Percentiles rank a stretch among this genome's conserved stretches.
Evolutionary conservation across 2,329 filamentous ascomycete genomes (phyloP).

Genomic region (Monilinia aucupariae): DNA sequence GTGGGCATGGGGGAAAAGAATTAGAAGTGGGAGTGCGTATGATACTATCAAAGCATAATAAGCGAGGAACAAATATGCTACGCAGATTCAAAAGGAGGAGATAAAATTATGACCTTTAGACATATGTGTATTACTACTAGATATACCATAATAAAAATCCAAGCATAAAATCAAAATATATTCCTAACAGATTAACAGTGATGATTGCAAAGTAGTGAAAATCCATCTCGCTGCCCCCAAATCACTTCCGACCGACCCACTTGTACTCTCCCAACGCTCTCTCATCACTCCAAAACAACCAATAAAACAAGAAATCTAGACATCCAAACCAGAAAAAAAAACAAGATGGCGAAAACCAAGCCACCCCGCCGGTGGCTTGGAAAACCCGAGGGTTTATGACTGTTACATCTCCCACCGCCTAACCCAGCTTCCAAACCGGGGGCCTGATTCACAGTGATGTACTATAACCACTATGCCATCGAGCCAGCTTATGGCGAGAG

Average conservation of each 20-base stretch:
- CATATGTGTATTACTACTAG: constrained; percentile 39
- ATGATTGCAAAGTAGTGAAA: too few species aligned
- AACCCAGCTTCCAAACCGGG: background rate
- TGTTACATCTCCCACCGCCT: background rate
- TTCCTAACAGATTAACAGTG: background rate
- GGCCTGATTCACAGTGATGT: background rate
- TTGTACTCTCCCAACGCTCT: background rate
- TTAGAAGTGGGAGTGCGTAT: constrained; percentile 18
- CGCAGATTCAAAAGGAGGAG: background rate
- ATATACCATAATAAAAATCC: background rate
- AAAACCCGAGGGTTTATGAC: background rate
- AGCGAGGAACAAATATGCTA: background rate
- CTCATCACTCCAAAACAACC: background rate
- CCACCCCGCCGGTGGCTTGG: too few species aligned
- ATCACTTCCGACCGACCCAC: background rate
- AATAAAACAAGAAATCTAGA: background rate
- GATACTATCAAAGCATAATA: constrained; percentile 32
- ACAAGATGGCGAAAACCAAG: background rate
- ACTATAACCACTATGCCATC: background rate
- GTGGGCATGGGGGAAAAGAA: constrained; percentile 42
- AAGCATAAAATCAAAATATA: background rate
- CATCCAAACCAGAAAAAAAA: background rate
- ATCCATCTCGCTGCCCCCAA: background rate
- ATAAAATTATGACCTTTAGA: background rate
- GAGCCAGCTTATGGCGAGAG: background rate